Evolutionary conservation across 1,139 yeast species (phyloP), one percentile per base, ranked within the genome.

Genomic region (Suhomyces choctaworum): DNA sequence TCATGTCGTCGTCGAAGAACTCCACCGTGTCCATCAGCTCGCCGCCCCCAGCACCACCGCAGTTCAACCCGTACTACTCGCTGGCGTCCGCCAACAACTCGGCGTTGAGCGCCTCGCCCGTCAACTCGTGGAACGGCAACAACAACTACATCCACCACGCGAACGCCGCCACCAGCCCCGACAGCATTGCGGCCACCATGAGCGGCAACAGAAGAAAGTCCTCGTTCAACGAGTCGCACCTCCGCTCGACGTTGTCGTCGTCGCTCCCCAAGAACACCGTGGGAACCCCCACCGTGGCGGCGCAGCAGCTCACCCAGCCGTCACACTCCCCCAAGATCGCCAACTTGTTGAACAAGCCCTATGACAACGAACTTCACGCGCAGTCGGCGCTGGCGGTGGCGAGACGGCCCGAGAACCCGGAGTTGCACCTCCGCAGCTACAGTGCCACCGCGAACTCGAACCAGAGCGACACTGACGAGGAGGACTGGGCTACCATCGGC

Each of bases 401-500:
- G 10, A 36, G 36, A 15, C 29, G 40, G 31, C 17, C 32, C 6
- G 36, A 29, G 23, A 23, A 32, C 13, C 26, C 34, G 12, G 32
- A 29, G 16, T 27, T 25, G 35, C 32, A 27, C 23, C 27, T 31
- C 10, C 36, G 33, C 21, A 25, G 27, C 45, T 13, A 30, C 25
- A 31, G 34, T 22, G 32, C 40, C 12, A 26, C 22, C 9, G 24
- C 27, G 16, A 29, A 21, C 32, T 14, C 20, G 14, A 48, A 41
- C 26, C 45, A 47, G 32, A 60, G 67, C 34, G 74, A 86, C 50
- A 87, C 96, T 0, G 97, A 89, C 60, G 97, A 90, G 54, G 97
- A 89, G 58, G 97, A 89, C 60, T 89, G 97, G 97, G 86, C 81
- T 44, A 67, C 88, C 0, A 82, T 89, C 36, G 97, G 96, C 1